These are phyloP conservation scores for Cornus florida DNA, from an alignment of 148 eudicot genomes.

Conservation along the genomic window DNA sequence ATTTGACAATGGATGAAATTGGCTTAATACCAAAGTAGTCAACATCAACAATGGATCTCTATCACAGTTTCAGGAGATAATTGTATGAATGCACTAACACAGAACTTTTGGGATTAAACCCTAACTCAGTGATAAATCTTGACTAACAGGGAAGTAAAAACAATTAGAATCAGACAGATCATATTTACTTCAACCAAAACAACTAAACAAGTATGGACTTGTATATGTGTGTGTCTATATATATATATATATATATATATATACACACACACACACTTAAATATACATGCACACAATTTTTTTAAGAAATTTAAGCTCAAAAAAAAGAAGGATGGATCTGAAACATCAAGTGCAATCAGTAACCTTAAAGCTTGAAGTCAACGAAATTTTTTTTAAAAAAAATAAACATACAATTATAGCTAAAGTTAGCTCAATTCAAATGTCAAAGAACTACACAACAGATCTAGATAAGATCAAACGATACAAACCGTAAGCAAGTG, in stretches of 20 bases:
- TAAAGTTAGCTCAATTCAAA: constrained; percentile 6
- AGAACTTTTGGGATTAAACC: background rate
- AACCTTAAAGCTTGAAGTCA: background rate
- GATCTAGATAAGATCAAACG: background rate
- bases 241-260: background rate
- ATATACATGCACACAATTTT: background rate
- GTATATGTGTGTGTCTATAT: no score
- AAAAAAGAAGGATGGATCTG: background rate
- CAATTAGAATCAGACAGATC: background rate
- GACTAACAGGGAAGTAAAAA: background rate
- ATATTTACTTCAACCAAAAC: background rate
- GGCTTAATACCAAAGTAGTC: background rate
- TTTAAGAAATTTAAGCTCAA: background rate
- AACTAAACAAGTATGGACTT: background rate
- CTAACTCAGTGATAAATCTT: background rate
- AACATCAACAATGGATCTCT: background rate
- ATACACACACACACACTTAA: background rate
- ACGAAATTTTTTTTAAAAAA: no score
- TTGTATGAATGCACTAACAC: background rate
- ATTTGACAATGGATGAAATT: background rate
- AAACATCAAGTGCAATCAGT: background rate
- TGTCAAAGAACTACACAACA: background rate
- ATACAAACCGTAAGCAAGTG: background rate
- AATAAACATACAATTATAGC: background rate
- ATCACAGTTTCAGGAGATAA: background rate